Evolutionary conservation across 805 yeast species (phyloP).

Genomic region (Diddensiella transvaalensis): DNA sequence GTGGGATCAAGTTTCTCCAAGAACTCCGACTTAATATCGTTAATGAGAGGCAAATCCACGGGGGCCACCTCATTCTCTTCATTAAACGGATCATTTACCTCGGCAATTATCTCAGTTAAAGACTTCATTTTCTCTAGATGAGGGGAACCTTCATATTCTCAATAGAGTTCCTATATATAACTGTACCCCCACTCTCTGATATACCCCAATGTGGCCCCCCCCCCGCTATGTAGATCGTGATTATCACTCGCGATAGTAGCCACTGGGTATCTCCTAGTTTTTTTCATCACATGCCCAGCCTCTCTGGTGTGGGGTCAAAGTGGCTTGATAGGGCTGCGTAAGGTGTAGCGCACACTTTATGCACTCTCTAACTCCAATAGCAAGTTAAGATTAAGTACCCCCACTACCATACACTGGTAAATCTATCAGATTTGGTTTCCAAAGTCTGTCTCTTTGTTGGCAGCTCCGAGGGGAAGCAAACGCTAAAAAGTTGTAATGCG

Average conservation of each 20-base stretch:
- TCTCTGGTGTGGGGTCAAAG: background rate
- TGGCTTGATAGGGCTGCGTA: background rate
- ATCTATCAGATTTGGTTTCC: background rate
- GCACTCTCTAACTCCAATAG: background rate
- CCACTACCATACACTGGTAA: background rate
- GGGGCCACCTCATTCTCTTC: background rate
- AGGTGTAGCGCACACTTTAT: background rate
- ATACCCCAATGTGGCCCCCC: too few relatives aligned
- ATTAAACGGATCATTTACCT: background rate
- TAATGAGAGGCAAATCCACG: conserved; percentile 2
- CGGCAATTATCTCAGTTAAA: background rate
- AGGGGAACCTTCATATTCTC: background rate
- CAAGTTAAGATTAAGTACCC: too few relatives aligned
- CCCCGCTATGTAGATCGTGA: too few relatives aligned
- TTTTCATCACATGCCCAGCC: background rate
- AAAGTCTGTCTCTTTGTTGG: background rate
- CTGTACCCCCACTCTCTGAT: background rate
- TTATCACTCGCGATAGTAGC: too few relatives aligned
- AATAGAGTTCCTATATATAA: background rate
- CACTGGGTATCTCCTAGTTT: too few relatives aligned
- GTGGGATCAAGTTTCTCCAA: conserved; percentile 6
- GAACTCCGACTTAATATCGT: conserved; percentile 7
- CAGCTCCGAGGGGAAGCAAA: background rate
- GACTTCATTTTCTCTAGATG: background rate
- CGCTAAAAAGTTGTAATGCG: background rate